phyloP scores from a whole-genome alignment of 1,284 basidiomycete species.

The Ustilago xerochloae region DNA sequence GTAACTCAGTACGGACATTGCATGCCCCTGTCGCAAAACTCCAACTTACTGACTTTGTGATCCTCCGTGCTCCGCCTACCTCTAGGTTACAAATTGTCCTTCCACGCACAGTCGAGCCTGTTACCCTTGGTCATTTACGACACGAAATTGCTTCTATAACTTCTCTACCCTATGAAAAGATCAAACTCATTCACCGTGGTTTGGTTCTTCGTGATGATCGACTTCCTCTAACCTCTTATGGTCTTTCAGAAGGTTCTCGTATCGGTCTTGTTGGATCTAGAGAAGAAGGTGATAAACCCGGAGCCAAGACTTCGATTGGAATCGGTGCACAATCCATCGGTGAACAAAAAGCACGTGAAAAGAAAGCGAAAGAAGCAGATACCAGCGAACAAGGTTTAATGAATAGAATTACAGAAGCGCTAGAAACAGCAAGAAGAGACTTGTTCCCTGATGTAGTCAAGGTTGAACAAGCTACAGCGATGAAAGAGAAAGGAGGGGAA shows the following conservation, averaged over 20 bases:
- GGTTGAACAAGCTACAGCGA: constrained; percentile 50
- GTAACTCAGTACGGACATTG: too few species aligned
- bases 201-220: constrained; percentile 63
- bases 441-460: constrained; percentile 58
- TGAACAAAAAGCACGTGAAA: constrained; percentile 48
- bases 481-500: constrained; percentile 3
- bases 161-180: constrained; percentile 51
- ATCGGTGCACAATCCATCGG: constrained; percentile 30
- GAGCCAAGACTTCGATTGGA: constrained; percentile 25
- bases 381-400: constrained; percentile 51
- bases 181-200: constrained; percentile 59
- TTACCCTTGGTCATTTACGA: constrained; percentile 58
- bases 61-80: not conserved
- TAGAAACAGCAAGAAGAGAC: constrained; percentile 32
- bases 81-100: constrained; percentile 53
- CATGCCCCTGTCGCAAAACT: too few species aligned
- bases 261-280: constrained; percentile 55
- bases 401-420: constrained; percentile 52
- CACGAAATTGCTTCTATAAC: constrained; percentile 58
- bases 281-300: constrained; percentile 46
- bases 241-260: constrained; percentile 54
- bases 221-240: constrained; percentile 53
- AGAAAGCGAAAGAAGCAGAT: constrained; percentile 35
- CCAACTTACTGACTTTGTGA: not conserved
- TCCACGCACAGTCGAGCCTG: constrained; percentile 31